Conservation (phyloP, 2,329 filamentous ascomycete species). For the Leptographium radiaticola region DNA sequence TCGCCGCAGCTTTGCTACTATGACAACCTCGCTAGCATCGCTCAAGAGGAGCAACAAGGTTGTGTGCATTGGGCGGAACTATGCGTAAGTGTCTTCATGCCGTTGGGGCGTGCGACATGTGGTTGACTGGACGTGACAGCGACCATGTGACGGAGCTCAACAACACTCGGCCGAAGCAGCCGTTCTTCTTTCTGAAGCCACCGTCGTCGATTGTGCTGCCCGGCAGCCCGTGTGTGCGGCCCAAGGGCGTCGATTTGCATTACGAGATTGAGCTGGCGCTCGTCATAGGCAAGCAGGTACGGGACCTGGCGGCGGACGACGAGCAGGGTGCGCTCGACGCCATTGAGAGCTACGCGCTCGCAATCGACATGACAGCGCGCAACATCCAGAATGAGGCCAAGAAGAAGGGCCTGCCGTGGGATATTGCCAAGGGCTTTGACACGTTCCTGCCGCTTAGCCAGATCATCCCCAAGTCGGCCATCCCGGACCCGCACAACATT, state of each 20-base stretch:
- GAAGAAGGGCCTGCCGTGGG: constrained; percentile 92
- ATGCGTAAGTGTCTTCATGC: constrained; percentile 51
- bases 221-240: constrained; percentile 67
- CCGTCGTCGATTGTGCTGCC: constrained; percentile 73
- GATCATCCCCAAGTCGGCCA: constrained; percentile 64
- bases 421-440: constrained; percentile 94
- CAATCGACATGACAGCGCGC: constrained; percentile 94
- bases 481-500: constrained; percentile 78
- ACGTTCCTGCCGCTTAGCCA: constrained; percentile 85
- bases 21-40: constrained; percentile 22
- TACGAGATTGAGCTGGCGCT: constrained; percentile 92
- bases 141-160: constrained; percentile 91
- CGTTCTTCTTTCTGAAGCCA: constrained; percentile 98
- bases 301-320: constrained; percentile 64
- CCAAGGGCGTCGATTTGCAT: constrained; percentile 73
- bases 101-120: too few species aligned
- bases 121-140: constrained; percentile 28
- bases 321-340: constrained; percentile 64
- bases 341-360: constrained; percentile 76
- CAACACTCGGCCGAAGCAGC: constrained; percentile 77
- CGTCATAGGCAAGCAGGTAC: constrained; percentile 69
- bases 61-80: constrained; percentile 84
- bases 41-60: constrained; percentile 47
- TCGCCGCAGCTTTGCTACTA: constrained; percentile 20
- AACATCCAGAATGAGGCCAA: constrained; percentile 96